Base-by-base conservation (phyloP, 805 yeast species). In the Nakazawaea laoshanensis region DNA sequence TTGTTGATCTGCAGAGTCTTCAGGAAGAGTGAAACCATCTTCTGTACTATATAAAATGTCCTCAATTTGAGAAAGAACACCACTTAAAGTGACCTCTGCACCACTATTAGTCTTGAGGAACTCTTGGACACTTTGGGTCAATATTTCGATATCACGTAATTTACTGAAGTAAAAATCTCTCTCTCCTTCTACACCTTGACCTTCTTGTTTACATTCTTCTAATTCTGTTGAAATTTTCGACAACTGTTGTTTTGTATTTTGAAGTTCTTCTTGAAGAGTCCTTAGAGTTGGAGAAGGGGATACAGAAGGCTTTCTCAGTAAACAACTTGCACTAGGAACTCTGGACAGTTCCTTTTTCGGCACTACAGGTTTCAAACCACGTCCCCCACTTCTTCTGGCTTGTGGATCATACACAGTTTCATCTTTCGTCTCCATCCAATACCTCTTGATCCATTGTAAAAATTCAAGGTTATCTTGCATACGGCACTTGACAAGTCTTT, bases 381-480 rank as follows among this genome's bases (percentile, higher is more conserved):
- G n/a, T n/a, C 24, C 24, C 10, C 34, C 56, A 25, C 61, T 70
- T 37, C 87, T 64, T 42, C 87, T 63, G 0, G 72, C 51, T 10
- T 55, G 53, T 1, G 96, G 74, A 53, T 88, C 94, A 48, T 88
- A 88, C 4, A 60, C 70, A 22, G 70, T 65, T 35, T 77, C 78
- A 36, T 78, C 79, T 49, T 71, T 77, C 48, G 74, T 67, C 33
- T 82, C 89, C 41, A 67, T 65, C 96, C 97, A 89, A 47, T 65
- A 77, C 47, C 70, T 70, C 49, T 83, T 78, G 48, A 86, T 65
- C 96, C 96, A 92, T 59, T 92, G 99, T 42, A 88, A 61, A 47
- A 92, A 82, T 59, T 88, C 97, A 47, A 92, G 67, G 55, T 92
- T 92, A 50, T 89, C 97, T 54, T 92, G 98, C 45, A 92, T 72